A percentile compares a stretch with the other conserved stretches of the same genome.
These are phyloP conservation scores for Aristolochia contorta DNA, from an alignment of 164 flowering plant species.

Conservation along the genomic window DNA sequence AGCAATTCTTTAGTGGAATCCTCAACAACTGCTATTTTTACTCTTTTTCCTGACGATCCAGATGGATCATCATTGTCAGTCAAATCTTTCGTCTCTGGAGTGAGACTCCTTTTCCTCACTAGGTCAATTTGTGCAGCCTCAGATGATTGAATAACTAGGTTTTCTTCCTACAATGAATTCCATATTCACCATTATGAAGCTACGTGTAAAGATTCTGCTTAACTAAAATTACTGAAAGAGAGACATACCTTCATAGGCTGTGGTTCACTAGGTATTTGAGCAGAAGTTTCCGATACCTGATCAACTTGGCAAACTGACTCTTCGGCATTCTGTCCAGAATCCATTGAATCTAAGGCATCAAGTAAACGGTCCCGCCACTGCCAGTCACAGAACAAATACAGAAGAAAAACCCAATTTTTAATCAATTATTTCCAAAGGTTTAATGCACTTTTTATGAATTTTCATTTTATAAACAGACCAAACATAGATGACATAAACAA, in stretches of 20 bases:
- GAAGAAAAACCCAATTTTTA: neutral
- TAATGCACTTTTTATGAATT: neutral
- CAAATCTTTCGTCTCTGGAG: conserved; percentile 24
- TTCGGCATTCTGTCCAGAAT: conserved; percentile 37
- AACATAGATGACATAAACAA: neutral
- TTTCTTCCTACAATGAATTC: conserved; percentile 47
- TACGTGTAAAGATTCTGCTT: neutral
- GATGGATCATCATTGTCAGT: conserved; percentile 30
- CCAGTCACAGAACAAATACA: conserved; percentile 8
- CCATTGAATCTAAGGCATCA: conserved; percentile 56
- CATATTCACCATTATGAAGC: neutral
- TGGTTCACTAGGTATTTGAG: conserved; percentile 21
- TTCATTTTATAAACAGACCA: neutral
- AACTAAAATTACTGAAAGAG: neutral
- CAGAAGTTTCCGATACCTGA: conserved; percentile 31
- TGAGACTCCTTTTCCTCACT: conserved; percentile 53
- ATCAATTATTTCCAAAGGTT: neutral
- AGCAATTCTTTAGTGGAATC: conserved; percentile 12
- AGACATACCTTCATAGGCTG: conserved; percentile 22
- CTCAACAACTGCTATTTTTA: conserved; percentile 28
- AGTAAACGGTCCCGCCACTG: conserved; percentile 84
- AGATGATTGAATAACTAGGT: conserved; percentile 15
- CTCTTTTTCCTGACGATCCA: conserved; percentile 51
- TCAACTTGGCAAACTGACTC: conserved; percentile 21
- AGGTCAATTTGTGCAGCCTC: conserved; percentile 22